Evolutionary conservation across 1,284 basidiomycete species (phyloP), one percentile per base, ranked within the genome.

Genomic region (Ustilago lituana): DNA sequence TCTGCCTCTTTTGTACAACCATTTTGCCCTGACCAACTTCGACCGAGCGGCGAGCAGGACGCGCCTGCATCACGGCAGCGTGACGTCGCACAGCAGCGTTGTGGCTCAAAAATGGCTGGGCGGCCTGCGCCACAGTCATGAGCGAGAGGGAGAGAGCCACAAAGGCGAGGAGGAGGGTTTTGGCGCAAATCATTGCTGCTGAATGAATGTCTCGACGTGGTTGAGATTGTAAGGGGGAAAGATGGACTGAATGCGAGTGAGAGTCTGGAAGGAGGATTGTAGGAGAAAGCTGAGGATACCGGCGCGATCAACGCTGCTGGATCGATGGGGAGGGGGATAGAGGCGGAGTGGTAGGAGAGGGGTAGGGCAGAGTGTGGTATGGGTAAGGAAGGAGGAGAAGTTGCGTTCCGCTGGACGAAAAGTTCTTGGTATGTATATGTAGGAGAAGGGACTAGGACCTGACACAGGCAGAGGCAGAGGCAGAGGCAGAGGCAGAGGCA

Each of bases 301-400:
- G 51, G 51, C 51, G 63, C 63, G 63, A 56, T 66, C 63, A 66
- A 66, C 63, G 63, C 63, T 65, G 46, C 51, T 38, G 62, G 62
- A 51, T 45, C 37, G 8, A 51, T 37, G 29, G 33, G 24, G 31
- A 32, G 12, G 40, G 26, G 41, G 22, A 20, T 14, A 33, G 33
- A 38, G 44, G 29, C 31, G 19, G 43, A 47, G 49, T 27, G 50
- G 24, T 32, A 32, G 27, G 15, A 19, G 40, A 26, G 11, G n/a
- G 32, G 32, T 9, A 19, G 31, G 38, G 8, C 24, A 41, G 24
- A 44, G 43, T 31, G 10, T 46, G 41, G 27, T 44, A 38, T 37
- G 53, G 38, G 15, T 14, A 32, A 10, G 24, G 22, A 19, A 33
- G 39, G 33, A 36, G 37, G n/a, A 27, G 38, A 39, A 41, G 22